Evolutionary conservation across 176 grass and related monocot species (phyloP).

Genomic region (Puya raimondii): DNA sequence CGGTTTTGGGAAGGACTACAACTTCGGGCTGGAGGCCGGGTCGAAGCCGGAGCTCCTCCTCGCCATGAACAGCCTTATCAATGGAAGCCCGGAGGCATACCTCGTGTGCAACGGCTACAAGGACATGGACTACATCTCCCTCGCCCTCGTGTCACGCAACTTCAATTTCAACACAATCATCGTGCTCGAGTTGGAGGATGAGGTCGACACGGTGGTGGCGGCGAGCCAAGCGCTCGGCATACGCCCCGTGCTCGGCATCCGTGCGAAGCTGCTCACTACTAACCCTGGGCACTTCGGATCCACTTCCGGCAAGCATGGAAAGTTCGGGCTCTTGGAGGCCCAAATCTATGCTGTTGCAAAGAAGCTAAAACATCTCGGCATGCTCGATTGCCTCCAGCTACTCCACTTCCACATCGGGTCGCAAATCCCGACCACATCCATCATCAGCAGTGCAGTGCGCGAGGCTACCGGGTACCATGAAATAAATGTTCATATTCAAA

Average conservation of each 20-base stretch:
- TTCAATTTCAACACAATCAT: background rate
- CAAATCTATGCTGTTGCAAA: background rate
- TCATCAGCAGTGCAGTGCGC: background rate
- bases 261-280: background rate
- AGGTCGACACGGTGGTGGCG: too few species aligned
- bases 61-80: background rate
- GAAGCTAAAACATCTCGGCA: background rate
- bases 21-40: background rate
- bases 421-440: background rate
- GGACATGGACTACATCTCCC: slow-evolving; percentile 3
- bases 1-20: background rate
- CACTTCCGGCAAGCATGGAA: background rate
- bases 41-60: background rate
- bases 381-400: background rate
- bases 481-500: too few species aligned
- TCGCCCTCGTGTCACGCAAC: background rate
- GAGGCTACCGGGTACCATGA: too few species aligned
- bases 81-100: background rate
- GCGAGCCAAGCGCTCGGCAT: background rate
- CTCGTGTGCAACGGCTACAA: slow-evolving; percentile 5
- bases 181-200: background rate
- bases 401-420: background rate
- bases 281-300: background rate
- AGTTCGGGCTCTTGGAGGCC: background rate
- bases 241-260: background rate